Evolutionary conservation across 179 eudicot genomes (phyloP).

Genomic region (Silene vulgaris): DNA sequence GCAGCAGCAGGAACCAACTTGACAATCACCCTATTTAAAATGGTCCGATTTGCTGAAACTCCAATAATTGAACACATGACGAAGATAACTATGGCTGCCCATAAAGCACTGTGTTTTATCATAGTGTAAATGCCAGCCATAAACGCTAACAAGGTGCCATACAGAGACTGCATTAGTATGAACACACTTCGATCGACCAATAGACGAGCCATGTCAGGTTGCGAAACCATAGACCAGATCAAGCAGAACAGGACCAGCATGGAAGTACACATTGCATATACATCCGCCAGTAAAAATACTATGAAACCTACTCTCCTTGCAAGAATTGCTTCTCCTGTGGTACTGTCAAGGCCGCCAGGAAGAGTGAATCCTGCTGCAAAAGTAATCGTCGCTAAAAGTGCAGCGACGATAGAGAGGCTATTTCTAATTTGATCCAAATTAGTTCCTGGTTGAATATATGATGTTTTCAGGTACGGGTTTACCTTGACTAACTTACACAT

Average conservation of each 20-base stretch:
- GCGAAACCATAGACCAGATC: slow-evolving; percentile 17
- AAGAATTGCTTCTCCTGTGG: slow-evolving; percentile 5
- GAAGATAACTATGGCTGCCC: not conserved
- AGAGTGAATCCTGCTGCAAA: slow-evolving; percentile 24
- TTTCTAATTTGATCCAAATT: slow-evolving; percentile 11
- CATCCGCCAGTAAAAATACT: slow-evolving; percentile 12
- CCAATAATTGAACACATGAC: not conserved
- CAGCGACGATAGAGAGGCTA: slow-evolving; percentile 19
- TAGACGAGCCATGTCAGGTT: slow-evolving; percentile 4
- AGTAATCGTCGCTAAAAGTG: slow-evolving; percentile 19
- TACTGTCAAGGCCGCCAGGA: slow-evolving; percentile 17
- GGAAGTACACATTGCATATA: slow-evolving; percentile 17
- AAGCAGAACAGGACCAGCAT: slow-evolving; percentile 13
- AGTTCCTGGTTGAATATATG: not conserved
- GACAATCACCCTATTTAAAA: not conserved
- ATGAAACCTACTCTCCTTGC: not conserved
- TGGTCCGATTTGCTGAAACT: not conserved
- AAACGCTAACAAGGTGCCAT: not conserved
- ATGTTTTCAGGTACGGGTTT: not conserved
- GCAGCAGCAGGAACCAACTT: no score
- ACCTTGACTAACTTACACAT: slow-evolving; percentile 9
- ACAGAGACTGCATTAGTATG: slow-evolving; percentile 3
- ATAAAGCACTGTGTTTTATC: not conserved
- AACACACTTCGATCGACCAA: slow-evolving; percentile 21
- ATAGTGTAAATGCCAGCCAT: not conserved